A percentile compares a stretch with the other conserved stretches of the same genome.
Evolutionary conservation across 2,329 filamentous ascomycete species (phyloP).

Genomic region (Camillea tinctor): DNA sequence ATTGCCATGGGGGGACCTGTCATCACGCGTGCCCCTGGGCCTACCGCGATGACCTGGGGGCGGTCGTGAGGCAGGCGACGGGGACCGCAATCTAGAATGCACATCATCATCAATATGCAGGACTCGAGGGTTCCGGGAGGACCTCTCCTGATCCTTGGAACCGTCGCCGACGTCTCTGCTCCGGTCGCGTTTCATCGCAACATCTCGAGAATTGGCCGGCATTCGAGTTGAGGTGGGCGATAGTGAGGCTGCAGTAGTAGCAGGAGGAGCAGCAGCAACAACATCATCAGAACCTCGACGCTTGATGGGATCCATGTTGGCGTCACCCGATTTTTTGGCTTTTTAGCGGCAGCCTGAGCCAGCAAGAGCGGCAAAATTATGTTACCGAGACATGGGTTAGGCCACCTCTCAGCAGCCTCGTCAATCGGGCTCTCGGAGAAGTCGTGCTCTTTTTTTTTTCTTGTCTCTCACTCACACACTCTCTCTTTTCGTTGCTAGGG

Average conservation of each 20-base stretch:
- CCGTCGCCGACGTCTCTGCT: constrained; percentile 34
- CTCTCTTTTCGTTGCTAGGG: neutral
- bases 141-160: constrained; percentile 35
- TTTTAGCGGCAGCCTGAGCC: constrained; percentile 7
- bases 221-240: constrained; percentile 15
- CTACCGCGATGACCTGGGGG: constrained; percentile 23
- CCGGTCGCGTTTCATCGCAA: constrained; percentile 43
- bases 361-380: constrained; percentile 28
- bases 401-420: constrained; percentile 31
- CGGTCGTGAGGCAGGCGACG: constrained; percentile 24
- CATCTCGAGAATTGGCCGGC: constrained; percentile 33
- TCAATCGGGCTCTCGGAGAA: neutral
- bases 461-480: too few relatives aligned
- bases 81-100: constrained; percentile 22
- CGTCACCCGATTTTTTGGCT: constrained; percentile 25
- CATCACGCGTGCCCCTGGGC: constrained; percentile 23
- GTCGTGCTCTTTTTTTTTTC: neutral
- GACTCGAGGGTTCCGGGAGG: constrained; percentile 28
- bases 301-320: constrained; percentile 22
- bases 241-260: neutral
- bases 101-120: constrained; percentile 15
- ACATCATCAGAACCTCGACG: constrained; percentile 20
- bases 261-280: constrained; percentile 9
- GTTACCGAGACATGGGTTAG: constrained; percentile 32
- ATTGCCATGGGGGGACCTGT: constrained; percentile 32